Conservation (phyloP, 441 rosid species). For the Croton laevigatus region DNA sequence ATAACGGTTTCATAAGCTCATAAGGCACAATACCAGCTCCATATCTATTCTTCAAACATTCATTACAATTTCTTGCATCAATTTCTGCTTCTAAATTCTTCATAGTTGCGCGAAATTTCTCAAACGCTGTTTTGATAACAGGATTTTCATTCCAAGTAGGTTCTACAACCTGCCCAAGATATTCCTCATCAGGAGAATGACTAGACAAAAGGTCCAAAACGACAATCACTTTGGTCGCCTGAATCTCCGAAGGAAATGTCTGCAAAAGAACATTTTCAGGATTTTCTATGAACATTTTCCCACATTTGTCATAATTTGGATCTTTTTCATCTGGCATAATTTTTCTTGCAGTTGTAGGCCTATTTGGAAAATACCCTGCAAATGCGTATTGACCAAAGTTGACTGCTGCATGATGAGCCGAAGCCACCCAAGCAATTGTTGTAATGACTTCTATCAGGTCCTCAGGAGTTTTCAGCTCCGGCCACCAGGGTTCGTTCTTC, state of each 20-base stretch:
- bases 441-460: slow-evolving; percentile 37
- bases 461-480: slow-evolving; percentile 22
- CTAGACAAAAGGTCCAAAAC: slow-evolving; percentile 49
- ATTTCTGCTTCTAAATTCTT: slow-evolving; percentile 36
- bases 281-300: slow-evolving; percentile 32
- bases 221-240: slow-evolving; percentile 58
- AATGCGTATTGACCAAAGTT: slow-evolving; percentile 64
- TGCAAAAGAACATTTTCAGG: slow-evolving; percentile 43
- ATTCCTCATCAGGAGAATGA: slow-evolving; percentile 78
- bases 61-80: slow-evolving; percentile 43
- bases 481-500: slow-evolving; percentile 43
- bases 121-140: slow-evolving; percentile 45
- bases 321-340: slow-evolving; percentile 53
- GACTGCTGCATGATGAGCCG: slow-evolving; percentile 64
- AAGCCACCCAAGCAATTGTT: slow-evolving; percentile 54
- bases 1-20: slow-evolving; percentile 47
- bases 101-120: slow-evolving; percentile 34
- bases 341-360: slow-evolving; percentile 53
- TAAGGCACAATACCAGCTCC: slow-evolving; percentile 47
- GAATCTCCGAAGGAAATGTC: slow-evolving; percentile 55
- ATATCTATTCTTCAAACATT: slow-evolving; percentile 33
- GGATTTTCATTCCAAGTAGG: slow-evolving; percentile 47
- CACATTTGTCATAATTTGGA: slow-evolving; percentile 28
- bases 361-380: slow-evolving; percentile 66
- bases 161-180: slow-evolving; percentile 49